Evolutionary conservation across 1,284 basidiomycete genomes (phyloP).

Genomic region (Macrocystidia cucumis): DNA sequence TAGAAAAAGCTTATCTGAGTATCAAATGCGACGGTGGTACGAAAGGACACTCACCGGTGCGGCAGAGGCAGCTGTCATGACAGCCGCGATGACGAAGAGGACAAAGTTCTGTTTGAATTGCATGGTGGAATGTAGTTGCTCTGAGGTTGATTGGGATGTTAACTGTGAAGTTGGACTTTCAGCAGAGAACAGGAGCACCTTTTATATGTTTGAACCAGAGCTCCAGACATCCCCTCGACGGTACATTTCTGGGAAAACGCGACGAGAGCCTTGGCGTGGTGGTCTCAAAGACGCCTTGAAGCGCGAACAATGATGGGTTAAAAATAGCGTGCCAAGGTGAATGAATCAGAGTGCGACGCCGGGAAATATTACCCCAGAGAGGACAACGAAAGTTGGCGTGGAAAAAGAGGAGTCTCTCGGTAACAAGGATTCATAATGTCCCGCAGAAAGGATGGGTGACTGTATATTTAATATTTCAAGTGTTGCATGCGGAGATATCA

Average conservation of each 20-base stretch:
- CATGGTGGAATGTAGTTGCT: conserved; percentile 12
- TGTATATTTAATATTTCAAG: too few relatives aligned
- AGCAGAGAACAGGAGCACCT: background rate
- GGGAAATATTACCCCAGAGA: too few relatives aligned
- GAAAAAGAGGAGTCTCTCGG: too few relatives aligned
- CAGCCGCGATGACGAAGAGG: conserved; percentile 23
- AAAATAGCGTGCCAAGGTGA: too few relatives aligned
- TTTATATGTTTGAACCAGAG: background rate
- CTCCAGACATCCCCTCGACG: background rate
- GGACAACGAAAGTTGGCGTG: too few relatives aligned
- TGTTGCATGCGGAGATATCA: too few relatives aligned
- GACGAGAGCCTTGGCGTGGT: too few relatives aligned
- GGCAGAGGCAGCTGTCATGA: conserved; percentile 19
- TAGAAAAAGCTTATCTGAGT: background rate
- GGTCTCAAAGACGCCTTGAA: too few relatives aligned
- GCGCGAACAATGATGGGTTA: too few relatives aligned
- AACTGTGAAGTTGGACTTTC: background rate
- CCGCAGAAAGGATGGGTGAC: too few relatives aligned
- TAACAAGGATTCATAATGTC: too few relatives aligned
- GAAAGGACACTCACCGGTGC: conserved; percentile 19
- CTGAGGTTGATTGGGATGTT: background rate
- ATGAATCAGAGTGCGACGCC: too few relatives aligned
- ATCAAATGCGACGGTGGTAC: conserved; percentile 9
- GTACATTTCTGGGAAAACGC: background rate
- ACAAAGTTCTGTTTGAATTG: conserved; percentile 27